Base-by-base conservation (phyloP, 345 rosid genomes). In the Carallia brachiata region DNA sequence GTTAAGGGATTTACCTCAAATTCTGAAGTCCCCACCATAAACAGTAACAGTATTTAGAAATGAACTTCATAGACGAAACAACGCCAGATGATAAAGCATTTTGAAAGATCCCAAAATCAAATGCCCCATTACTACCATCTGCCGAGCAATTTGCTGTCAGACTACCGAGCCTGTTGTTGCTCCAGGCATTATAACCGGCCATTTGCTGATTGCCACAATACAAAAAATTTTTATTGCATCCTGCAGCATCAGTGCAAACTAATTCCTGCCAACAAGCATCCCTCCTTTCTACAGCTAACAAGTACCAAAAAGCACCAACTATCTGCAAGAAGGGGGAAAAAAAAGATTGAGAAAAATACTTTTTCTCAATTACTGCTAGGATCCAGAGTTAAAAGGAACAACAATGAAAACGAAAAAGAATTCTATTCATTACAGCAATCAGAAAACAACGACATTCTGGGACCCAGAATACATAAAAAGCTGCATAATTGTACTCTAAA, bases 1-100 rank as follows among this genome's bases (percentile, higher is more conserved):
- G 16, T 44, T 44, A 12, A 44, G 17, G 50, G 50, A 44, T 44
- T 44, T 44, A 94, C 99, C 99, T 94, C 73, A 95, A 82, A 80
- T 95, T 95, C 83, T 92, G 97, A 61, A 95, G 89, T n/a, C 99
- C 99, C 99, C 97, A 95, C 99, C 99, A 95, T 65, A 92, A 83
- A 77, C 97, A 95, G 69, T 85, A 95, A 75, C 87, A 89, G 73
- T 83, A 95, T 57, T 94, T 95, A 0, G 97, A 71, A 39, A 92
- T 66, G 77, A 94, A 94, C n/a, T 86, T 83, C 71, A 73, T 78
- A 23, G 96, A 88, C n/a, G 96, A 83, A 68, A 88, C 90, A 73
- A 92, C 76, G 6, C 81, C 87, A 58, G 97, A 92, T 31, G 93
- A 74, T 63, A 95, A 65, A n/a, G 96, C 97, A 15, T 82, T 75